These are phyloP conservation scores for Phlyctochytrium arcticum DNA, from an alignment of 192 early-diverging fungal species.

Conservation along the genomic window DNA sequence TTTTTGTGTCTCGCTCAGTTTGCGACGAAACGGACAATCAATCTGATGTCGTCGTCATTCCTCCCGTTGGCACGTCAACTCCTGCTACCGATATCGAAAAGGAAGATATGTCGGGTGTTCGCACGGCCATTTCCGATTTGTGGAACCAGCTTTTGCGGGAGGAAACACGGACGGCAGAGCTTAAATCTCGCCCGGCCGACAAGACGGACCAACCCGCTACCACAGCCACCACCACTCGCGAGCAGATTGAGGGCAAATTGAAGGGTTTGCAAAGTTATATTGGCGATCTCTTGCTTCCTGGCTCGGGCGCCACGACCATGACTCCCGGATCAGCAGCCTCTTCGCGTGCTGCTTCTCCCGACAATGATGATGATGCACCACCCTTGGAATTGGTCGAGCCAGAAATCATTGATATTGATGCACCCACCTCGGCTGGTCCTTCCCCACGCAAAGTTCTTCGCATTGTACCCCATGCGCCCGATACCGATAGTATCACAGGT, in stretches of 20 bases:
- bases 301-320: background rate
- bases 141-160: constrained; percentile 15
- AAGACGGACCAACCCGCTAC: too few species aligned
- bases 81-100: background rate
- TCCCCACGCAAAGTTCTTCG: background rate
- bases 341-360: too few species aligned
- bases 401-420: background rate
- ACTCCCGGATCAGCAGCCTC: background rate
- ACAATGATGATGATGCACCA: too few species aligned
- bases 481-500: too few species aligned
- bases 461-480: too few species aligned
- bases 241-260: background rate
- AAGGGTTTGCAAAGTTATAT: background rate
- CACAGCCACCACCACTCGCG: too few species aligned
- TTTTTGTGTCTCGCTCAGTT: too few species aligned
- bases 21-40: background rate
- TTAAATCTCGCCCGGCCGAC: too few species aligned
- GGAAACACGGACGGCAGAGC: constrained; percentile 6
- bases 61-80: background rate
- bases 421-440: too few species aligned
- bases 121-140: background rate
- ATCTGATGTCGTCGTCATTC: background rate
- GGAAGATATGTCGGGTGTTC: background rate
- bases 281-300: background rate
- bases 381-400: background rate